These are phyloP conservation scores for Lactarius sanguifluus DNA, from an alignment of 768 basidiomycete species.

Conservation along the genomic window DNA sequence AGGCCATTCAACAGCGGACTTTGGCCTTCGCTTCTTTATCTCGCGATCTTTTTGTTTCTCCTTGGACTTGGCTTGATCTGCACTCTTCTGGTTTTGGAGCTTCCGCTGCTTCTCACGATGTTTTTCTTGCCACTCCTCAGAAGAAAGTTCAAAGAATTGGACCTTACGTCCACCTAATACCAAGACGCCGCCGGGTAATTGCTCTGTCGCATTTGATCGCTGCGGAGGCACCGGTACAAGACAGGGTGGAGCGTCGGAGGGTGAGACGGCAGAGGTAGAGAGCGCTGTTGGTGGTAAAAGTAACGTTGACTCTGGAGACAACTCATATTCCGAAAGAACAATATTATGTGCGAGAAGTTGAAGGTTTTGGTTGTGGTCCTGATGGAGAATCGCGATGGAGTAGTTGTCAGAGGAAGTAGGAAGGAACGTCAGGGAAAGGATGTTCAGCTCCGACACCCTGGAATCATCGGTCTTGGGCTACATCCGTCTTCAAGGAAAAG, in stretches of 20 bases:
- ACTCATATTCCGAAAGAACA: constrained; percentile 47
- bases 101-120: constrained; percentile 55
- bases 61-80: constrained; percentile 45
- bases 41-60: constrained; percentile 60
- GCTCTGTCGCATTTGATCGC: constrained; percentile 34
- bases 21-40: constrained; percentile 52
- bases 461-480: constrained; percentile 2
- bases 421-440: constrained; percentile 67
- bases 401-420: constrained; percentile 45
- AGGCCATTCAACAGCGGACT: constrained; percentile 66
- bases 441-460: constrained; percentile 65
- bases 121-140: constrained; percentile 48
- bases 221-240: constrained; percentile 40
- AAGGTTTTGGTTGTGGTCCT: constrained; percentile 61
- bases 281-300: constrained; percentile 54
- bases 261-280: constrained; percentile 45
- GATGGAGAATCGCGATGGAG: constrained; percentile 63
- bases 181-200: constrained; percentile 62
- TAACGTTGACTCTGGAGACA: constrained; percentile 48
- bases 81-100: constrained; percentile 50
- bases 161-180: constrained; percentile 69
- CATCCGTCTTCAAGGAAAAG: not conserved
- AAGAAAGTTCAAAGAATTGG: constrained; percentile 58
- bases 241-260: constrained; percentile 30
- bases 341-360: constrained; percentile 64